phyloP scores from a whole-genome alignment of 768 basidiomycete genomes.

The Mycena albidolilacea region DNA sequence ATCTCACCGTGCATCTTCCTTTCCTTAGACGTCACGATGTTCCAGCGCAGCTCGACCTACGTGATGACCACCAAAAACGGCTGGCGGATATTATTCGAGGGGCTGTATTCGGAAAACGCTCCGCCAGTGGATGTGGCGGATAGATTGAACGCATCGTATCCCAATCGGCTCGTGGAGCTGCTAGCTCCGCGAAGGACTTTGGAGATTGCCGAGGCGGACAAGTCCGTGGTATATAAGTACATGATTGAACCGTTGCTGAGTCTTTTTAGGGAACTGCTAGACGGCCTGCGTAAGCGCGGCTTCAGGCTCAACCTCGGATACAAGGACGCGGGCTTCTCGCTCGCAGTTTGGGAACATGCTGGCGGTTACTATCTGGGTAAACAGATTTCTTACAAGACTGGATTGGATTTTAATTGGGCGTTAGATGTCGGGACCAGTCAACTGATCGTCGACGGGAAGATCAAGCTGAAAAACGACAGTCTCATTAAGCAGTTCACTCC shows the following conservation, averaged over 20 bases:
- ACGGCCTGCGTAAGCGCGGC: conserved; percentile 69
- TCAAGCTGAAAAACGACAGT: conserved; percentile 77
- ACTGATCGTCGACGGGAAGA: conserved; percentile 75
- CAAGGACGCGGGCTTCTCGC: conserved; percentile 65
- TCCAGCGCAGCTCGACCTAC: conserved; percentile 73
- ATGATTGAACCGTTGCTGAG: background rate
- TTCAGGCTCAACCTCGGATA: conserved; percentile 69
- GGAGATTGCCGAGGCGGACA: conserved; percentile 69
- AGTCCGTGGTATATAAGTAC: conserved; percentile 49
- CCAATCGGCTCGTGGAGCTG: conserved; percentile 56
- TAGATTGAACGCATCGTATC: conserved; percentile 62
- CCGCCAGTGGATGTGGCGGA: conserved; percentile 69
- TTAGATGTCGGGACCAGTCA: conserved; percentile 73
- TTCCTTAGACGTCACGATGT: conserved; percentile 67
- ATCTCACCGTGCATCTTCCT: background rate
- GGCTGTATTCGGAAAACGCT: conserved; percentile 61
- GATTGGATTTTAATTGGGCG: background rate
- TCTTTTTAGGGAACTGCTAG: conserved; percentile 60
- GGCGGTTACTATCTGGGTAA: conserved; percentile 81
- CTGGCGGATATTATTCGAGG: conserved; percentile 45
- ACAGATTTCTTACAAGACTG: conserved; percentile 17
- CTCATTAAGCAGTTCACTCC: conserved; percentile 62
- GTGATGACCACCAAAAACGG: conserved; percentile 66
- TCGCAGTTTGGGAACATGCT: conserved; percentile 61
- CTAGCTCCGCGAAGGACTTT: conserved; percentile 52